A percentile compares a stretch with the other conserved stretches of the same genome.
phyloP scores from a whole-genome alignment of 495 filamentous ascomycete genomes.

The Penicillium desertorum region DNA sequence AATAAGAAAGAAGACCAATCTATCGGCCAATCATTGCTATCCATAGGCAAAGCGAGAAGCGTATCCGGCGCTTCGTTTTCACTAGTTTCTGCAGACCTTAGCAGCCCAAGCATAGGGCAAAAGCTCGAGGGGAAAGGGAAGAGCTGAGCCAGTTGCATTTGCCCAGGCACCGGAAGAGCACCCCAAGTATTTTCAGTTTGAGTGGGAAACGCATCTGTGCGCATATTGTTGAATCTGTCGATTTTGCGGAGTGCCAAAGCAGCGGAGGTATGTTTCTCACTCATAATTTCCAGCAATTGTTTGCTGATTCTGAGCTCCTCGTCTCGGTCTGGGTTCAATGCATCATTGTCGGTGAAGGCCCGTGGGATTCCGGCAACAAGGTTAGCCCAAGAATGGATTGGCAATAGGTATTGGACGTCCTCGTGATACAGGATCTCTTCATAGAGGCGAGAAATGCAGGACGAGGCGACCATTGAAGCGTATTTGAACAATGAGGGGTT shows the following conservation, averaged over 20 bases:
- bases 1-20: conserved; percentile 16
- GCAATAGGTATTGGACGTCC: conserved; percentile 8
- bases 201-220: not conserved
- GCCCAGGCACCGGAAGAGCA: too few species aligned
- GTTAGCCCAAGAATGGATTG: conserved; percentile 18
- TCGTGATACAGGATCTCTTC: conserved; percentile 24
- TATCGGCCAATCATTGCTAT: conserved; percentile 12
- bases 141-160: not conserved
- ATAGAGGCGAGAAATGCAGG: conserved; percentile 19
- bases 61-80: not conserved
- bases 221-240: not conserved
- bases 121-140: conserved; percentile 12
- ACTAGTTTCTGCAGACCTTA: not conserved
- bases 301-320: conserved; percentile 12
- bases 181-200: conserved; percentile 2
- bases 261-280: conserved; percentile 16
- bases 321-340: conserved; percentile 2
- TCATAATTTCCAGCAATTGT: conserved; percentile 12
- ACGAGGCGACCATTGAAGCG: conserved; percentile 19
- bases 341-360: conserved; percentile 13
- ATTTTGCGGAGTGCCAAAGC: conserved; percentile 1
- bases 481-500: conserved; percentile 15
- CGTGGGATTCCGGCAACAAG: conserved; percentile 21
- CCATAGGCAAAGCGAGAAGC: not conserved
- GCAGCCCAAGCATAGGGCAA: conserved; percentile 9